These are phyloP conservation scores for Cercospora sp. DNA, from an alignment of 2,329 filamentous ascomycete species.

Conservation along the genomic window DNA sequence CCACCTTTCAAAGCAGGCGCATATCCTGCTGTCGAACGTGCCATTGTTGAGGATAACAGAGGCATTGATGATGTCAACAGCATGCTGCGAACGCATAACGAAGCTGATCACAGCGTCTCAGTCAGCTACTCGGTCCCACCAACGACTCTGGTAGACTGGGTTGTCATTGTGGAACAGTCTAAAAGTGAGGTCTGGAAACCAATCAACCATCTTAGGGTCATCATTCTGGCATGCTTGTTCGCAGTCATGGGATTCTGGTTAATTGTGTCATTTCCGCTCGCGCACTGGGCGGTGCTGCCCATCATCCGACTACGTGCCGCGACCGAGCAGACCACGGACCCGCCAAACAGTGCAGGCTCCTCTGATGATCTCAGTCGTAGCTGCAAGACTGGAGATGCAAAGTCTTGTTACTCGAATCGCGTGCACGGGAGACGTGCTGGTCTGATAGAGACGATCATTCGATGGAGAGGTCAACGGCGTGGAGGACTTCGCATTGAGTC, in stretches of 20 bases:
- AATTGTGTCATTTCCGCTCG: slow-evolving; percentile 72
- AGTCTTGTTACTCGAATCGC: background rate
- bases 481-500: slow-evolving; percentile 36
- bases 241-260: slow-evolving; percentile 71
- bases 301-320: slow-evolving; percentile 75
- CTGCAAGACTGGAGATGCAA: slow-evolving; percentile 4
- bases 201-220: slow-evolving; percentile 73
- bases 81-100: slow-evolving; percentile 64
- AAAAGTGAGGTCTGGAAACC: slow-evolving; percentile 73
- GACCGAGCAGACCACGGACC: slow-evolving; percentile 70
- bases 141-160: slow-evolving; percentile 74
- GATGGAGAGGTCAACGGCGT: slow-evolving; percentile 31
- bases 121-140: slow-evolving; percentile 76
- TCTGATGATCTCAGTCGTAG: slow-evolving; percentile 7
- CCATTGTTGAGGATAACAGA: slow-evolving; percentile 50
- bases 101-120: slow-evolving; percentile 67
- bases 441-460: slow-evolving; percentile 42
- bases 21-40: slow-evolving; percentile 65
- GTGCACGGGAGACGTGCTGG: slow-evolving; percentile 3
- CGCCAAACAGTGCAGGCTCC: slow-evolving; percentile 45
- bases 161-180: slow-evolving; percentile 75
- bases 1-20: slow-evolving; percentile 58
- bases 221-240: slow-evolving; percentile 82
- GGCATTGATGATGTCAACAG: slow-evolving; percentile 61
- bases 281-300: slow-evolving; percentile 77